These are phyloP conservation scores for Trypanosoma scelopori DNA, from an alignment of 208 protist genomes.

Conservation along the genomic window DNA sequence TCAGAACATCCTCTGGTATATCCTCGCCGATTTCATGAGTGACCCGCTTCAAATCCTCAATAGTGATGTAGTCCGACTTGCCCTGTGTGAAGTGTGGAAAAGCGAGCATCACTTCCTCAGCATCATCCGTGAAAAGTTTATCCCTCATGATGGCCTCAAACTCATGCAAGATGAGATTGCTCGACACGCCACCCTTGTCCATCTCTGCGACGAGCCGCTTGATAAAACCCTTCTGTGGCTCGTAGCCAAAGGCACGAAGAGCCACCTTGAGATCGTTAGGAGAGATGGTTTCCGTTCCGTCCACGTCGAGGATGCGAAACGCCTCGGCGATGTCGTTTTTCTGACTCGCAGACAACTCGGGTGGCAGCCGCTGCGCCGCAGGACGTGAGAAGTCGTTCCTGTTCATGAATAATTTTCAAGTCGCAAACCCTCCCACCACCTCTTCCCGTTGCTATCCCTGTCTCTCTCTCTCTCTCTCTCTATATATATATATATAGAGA, in stretches of 20 bases:
- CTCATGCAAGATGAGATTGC: conserved; percentile 88
- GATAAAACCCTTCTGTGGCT: conserved; percentile 93
- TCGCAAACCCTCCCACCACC: neutral
- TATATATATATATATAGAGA: conserved; percentile 19
- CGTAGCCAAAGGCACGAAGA: conserved; percentile 94
- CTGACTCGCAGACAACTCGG: conserved; percentile 85
- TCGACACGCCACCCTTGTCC: conserved; percentile 90
- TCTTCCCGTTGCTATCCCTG: neutral
- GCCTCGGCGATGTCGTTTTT: conserved; percentile 93
- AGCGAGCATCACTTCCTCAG: conserved; percentile 91
- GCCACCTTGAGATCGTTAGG: conserved; percentile 94
- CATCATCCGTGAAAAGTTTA: conserved; percentile 90
- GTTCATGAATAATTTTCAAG: conserved; percentile 5
- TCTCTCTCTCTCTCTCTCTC: neutral
- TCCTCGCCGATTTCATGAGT: conserved; percentile 94
- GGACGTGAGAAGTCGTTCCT: conserved; percentile 16
- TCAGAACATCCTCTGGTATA: conserved; percentile 95
- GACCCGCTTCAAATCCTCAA: conserved; percentile 96
- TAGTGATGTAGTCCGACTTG: conserved; percentile 93
- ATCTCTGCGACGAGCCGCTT: conserved; percentile 91
- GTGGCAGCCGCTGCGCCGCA: conserved; percentile 55
- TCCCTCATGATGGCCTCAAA: conserved; percentile 91
- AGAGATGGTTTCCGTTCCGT: conserved; percentile 92
- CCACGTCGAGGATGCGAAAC: conserved; percentile 95
- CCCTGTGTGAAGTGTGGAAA: conserved; percentile 96